Base-by-base conservation (phyloP, 345 rosid genomes). In the Turritis glabra region DNA sequence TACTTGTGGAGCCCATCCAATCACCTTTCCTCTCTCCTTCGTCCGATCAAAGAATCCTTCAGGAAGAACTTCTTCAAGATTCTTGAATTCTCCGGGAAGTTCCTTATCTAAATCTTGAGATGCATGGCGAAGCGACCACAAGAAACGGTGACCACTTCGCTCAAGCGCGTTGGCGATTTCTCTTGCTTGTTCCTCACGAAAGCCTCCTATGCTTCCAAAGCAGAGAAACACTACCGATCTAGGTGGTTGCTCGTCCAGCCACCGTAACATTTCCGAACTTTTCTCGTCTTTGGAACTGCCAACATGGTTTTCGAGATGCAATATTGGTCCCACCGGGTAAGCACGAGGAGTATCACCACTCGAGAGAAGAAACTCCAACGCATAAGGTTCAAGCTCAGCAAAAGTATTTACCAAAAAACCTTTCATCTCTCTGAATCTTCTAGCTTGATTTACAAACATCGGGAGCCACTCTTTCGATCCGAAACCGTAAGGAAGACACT, bases 181-280 rank as follows among this genome's bases (percentile, higher is more conserved):
- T 65, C 67, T 68, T 32, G 74, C 56, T 64, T 86, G 93, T n/a
- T 76, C 79, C 55, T 50, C 82, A 25, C 9, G 21, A 21, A 88
- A 88, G 21, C 84, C 63, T 44, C 93, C 90, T 59, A 29, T 32
- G 84, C 88, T 85, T 48, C 93, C 87, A 38, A 88, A 88, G 61
- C 88, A 88, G n/a, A 85, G 66, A 50, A 85, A 85, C 67, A 85
- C 88, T n/a, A 83, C 88, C 8, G 90, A 83, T 0, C 60, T 43
- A 9, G n/a, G 33, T 3, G 89, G 85, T 10, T 85, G 89, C 37
- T 56, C 43, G 38, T 80, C 84, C 0, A 86, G 85, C 91, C 90
- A 86, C 4, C 10, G 25, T 29, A 82, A 9, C 22, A 83, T 80
- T 9, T 83, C 82, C 6, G 30, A 21, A 1, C 8, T 17, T 27